Conservation (phyloP, 768 basidiomycete genomes). For the Terana coerulea region DNA sequence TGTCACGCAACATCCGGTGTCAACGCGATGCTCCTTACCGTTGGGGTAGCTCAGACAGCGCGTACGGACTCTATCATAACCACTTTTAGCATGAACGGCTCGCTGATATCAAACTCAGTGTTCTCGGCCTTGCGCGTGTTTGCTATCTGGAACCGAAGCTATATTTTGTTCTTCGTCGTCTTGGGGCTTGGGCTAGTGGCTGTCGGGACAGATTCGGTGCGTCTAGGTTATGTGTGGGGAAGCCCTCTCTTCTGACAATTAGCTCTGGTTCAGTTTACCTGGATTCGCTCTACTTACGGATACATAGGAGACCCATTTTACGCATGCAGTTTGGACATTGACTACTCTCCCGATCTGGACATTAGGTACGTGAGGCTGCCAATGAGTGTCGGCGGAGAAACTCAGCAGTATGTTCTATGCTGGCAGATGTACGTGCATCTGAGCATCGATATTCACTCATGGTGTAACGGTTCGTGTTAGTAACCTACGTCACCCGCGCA, state of each 20-base stretch:
- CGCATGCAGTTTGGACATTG: not conserved
- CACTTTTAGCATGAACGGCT: not conserved
- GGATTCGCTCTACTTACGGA: not conserved
- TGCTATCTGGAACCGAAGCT: not conserved
- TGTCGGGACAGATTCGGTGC: not conserved
- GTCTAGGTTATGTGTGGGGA: not conserved
- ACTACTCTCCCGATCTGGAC: not conserved
- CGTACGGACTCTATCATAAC: not conserved
- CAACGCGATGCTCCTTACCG: not conserved
- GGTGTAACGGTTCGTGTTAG: too few species aligned
- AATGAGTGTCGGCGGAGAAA: too few species aligned
- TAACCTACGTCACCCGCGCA: too few species aligned
- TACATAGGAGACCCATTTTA: not conserved
- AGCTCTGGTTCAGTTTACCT: not conserved
- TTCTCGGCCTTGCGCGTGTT: not conserved
- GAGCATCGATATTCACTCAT: too few species aligned
- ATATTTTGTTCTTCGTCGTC: not conserved
- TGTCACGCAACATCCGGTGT: not conserved
- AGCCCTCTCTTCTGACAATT: not conserved
- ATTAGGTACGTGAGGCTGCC: not conserved
- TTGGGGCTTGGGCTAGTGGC: not conserved
- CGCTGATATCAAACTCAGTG: not conserved
- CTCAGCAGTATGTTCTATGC: too few species aligned
- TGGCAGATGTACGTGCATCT: too few species aligned
- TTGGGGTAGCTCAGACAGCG: not conserved